Base-by-base conservation (phyloP, 2,329 filamentous ascomycete species). In the Alternaria panax region DNA sequence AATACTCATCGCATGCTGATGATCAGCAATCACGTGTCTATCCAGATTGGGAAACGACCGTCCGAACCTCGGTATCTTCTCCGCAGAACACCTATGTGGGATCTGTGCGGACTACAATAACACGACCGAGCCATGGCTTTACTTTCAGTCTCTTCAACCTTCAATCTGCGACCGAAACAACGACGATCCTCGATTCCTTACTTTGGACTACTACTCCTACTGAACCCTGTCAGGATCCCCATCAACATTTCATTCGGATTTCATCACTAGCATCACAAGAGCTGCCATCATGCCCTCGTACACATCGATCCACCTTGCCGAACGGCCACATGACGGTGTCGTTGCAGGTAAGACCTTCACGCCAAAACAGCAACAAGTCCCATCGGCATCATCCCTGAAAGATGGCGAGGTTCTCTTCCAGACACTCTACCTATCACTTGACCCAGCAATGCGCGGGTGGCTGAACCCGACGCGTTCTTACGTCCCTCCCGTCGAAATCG, bases 391-490 rank as follows among this genome's bases (percentile, higher is more conserved):
- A 1, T 81, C 85, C 60, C 81, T 90, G 41, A 83, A 88, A 73
- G 84, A 88, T 80, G 88, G 88, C 65, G 80, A 92, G 71, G 81
- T 92, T 55, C 82, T 92, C 59, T 80, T 84, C 57, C 80, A 82
- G 58, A 79, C 80, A 2, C 80, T 90, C 60, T 92, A 91, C 71
- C 82, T 91, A 43, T 89, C 87, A 9, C 82, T 92, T 38, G 90
- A 92, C 77, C 90, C 90, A 1, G 89, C 90, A n/a, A 92, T 92
- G 89, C 85, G 90, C 68, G 87, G 87, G 59, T 92, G 88, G 88
- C 78, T 92, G 20, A 89, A 86, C 45, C 57, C 67, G 16, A 70
- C 80, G 36, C 80, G 85, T 28, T 86, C 89, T 1, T 92, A 92
- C 76, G 74, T 91, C 2, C 87, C 89, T 0, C 88, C 90, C 7